These are phyloP conservation scores for Colletotrichum agaves DNA, from an alignment of 2,329 filamentous ascomycete species.

Conservation along the genomic window DNA sequence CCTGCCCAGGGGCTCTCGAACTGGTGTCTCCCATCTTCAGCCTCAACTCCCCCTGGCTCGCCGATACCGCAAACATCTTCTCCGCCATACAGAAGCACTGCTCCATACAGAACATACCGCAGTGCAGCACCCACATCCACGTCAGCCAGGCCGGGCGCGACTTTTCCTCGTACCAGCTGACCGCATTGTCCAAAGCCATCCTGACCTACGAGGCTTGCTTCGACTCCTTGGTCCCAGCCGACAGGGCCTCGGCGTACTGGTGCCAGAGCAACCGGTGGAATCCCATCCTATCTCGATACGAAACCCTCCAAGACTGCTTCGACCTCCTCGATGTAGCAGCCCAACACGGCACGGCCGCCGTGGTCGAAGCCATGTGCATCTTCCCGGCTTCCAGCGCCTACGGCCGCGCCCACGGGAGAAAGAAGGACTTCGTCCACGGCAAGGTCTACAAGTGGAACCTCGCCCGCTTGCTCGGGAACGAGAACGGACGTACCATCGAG, in stretches of 20 bases:
- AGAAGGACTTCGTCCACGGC: slow-evolving; percentile 49
- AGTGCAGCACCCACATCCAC: slow-evolving; percentile 53
- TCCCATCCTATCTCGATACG: slow-evolving; percentile 39
- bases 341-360: slow-evolving; percentile 14
- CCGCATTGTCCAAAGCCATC: slow-evolving; percentile 45
- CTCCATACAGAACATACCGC: slow-evolving; percentile 40
- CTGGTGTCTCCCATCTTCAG: slow-evolving; percentile 51
- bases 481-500: slow-evolving; percentile 46
- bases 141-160: slow-evolving; percentile 41
- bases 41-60: slow-evolving; percentile 42
- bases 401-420: slow-evolving; percentile 45
- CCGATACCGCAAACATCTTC: slow-evolving; percentile 48
- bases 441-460: slow-evolving; percentile 56
- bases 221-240: slow-evolving; percentile 44
- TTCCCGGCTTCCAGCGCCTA: slow-evolving; percentile 45
- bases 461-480: slow-evolving; percentile 42
- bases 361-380: slow-evolving; percentile 48
- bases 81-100: slow-evolving; percentile 42
- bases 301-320: slow-evolving; percentile 41
- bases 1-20: slow-evolving; percentile 45
- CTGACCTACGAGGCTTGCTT: slow-evolving; percentile 50
- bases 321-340: slow-evolving; percentile 40
- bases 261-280: slow-evolving; percentile 48
- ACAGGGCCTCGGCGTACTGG: slow-evolving; percentile 47
- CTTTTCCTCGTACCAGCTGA: slow-evolving; percentile 41